Base-by-base conservation (phyloP, 2,329 filamentous ascomycete species). In the Talaromyces piceae region DNA sequence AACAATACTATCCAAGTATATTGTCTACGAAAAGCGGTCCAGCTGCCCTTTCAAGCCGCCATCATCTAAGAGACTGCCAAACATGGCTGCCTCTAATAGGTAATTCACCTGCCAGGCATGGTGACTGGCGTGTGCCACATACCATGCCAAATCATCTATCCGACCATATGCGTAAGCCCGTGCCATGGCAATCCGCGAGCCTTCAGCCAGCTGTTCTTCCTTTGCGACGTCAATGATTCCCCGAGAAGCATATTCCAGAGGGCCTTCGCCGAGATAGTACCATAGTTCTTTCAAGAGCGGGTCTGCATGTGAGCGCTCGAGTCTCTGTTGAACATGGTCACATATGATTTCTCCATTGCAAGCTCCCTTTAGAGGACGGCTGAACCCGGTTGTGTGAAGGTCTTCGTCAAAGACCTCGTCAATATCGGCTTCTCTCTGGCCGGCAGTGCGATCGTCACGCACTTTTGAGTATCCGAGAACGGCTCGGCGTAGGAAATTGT, bases 21-120 rank as follows among this genome's bases (percentile, higher is more conserved):
- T 3, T 13, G 11, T 41, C 22, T 48, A 48, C 23, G 25, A 18
- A 28, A 28, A 25, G 26, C 53, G 44, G 22, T 56, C 54, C 22
- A 56, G 45, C 41, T 55, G 55, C 12, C 54, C 54, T 25, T 41
- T 47, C 44, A 56, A 30, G 3, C 45, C 41, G 18, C 54, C 54
- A n/a, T 50, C 52, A 43, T 56, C 54, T 5, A 56, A 53, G 6
- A 56, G 11, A 41, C 54, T 56, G 16, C 54, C 54, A 47, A 55
- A 56, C 54, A 56, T 56, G 31, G 53, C 54, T 37, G 54, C 54
- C 18, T 56, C 54, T 31, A 52, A 55, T 6, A 56, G 45, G 28
- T 52, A 52, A 41, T 62, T 62, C 4, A 63, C 59, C 47, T 63
- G 61, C 60, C 61, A 62, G 4, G 60, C 59, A 51, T 62, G 61